phyloP scores from a whole-genome alignment of 2,329 filamentous ascomycete species.

The Cercospora nicotianae region DNA sequence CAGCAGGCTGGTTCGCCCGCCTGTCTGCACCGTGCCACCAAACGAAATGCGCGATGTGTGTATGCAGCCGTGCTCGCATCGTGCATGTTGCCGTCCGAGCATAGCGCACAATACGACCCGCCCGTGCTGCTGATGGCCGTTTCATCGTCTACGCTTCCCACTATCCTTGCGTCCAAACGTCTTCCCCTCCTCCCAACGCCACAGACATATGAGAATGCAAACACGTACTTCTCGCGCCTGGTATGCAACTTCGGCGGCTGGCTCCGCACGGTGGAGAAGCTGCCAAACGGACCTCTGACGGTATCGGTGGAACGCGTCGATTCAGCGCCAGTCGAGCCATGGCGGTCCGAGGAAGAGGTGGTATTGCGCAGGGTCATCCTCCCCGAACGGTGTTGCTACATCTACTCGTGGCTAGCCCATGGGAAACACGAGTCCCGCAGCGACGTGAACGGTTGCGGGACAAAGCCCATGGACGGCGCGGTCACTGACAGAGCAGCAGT shows the following conservation, averaged over 20 bases:
- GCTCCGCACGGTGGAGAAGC: slow-evolving; percentile 23
- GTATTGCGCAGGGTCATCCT: slow-evolving; percentile 29
- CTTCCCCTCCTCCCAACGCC: not conserved
- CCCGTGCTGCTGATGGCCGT: not conserved
- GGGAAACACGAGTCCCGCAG: slow-evolving; percentile 14
- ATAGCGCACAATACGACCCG: not conserved
- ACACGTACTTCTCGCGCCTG: slow-evolving; percentile 47
- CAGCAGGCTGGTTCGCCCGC: slow-evolving; percentile 13
- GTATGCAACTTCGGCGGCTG: slow-evolving; percentile 44
- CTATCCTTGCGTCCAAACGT: not conserved
- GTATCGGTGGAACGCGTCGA: slow-evolving; percentile 69
- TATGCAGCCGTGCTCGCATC: not conserved
- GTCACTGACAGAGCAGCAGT: not conserved
- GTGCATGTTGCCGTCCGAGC: slow-evolving; percentile 12
- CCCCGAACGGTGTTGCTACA: slow-evolving; percentile 13
- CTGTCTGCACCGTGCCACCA: slow-evolving; percentile 28
- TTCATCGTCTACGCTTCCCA: not conserved
- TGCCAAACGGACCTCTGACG: slow-evolving; percentile 52
- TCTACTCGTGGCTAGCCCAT: slow-evolving; percentile 19
- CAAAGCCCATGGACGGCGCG: not conserved
- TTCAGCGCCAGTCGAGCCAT: slow-evolving; percentile 65
- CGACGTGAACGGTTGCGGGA: slow-evolving; percentile 2
- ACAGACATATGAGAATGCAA: slow-evolving; percentile 3
- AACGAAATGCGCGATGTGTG: slow-evolving; percentile 20
- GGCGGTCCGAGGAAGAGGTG: slow-evolving; percentile 53